A percentile compares a stretch with the other conserved stretches of the same genome.
Conservation (phyloP, 176 grass and related monocot species). For the Stipa capillata region DNA sequence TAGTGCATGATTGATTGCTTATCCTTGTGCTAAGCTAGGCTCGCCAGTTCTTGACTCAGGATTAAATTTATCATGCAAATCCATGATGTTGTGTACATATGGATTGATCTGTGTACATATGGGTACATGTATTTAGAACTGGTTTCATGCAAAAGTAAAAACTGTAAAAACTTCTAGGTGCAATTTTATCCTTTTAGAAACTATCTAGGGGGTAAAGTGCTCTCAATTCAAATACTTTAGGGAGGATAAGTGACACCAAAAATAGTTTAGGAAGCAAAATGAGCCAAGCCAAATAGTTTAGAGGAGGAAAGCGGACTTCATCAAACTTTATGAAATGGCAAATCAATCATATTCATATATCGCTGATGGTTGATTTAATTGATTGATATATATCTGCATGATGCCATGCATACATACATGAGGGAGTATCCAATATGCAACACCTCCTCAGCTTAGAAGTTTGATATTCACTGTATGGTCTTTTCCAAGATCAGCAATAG, state of each 20-base stretch:
- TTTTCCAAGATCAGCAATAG: not conserved
- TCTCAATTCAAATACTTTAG: no score
- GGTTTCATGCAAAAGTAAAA: not conserved
- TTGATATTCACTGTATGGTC: not conserved
- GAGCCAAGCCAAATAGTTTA: no score
- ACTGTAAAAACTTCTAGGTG: no score
- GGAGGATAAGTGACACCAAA: no score
- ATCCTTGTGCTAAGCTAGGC: not conserved
- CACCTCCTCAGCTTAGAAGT: not conserved
- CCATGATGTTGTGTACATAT: not conserved
- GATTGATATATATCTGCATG: not conserved
- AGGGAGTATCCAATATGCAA: not conserved
- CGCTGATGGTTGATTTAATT: not conserved
- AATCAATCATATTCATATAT: not conserved
- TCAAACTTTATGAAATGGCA: not conserved
- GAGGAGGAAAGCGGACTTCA: no score
- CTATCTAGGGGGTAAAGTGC: no score
- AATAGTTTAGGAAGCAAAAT: no score
- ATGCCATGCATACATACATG: not conserved
- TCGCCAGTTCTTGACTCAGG: not conserved
- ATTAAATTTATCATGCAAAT: not conserved
- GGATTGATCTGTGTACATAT: not conserved
- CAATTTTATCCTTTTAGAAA: no score
- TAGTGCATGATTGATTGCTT: not conserved
- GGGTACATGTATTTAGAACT: not conserved